These are phyloP conservation scores for Xylariaceae sp. DNA, from an alignment of 2,329 filamentous ascomycete genomes.

Conservation along the genomic window DNA sequence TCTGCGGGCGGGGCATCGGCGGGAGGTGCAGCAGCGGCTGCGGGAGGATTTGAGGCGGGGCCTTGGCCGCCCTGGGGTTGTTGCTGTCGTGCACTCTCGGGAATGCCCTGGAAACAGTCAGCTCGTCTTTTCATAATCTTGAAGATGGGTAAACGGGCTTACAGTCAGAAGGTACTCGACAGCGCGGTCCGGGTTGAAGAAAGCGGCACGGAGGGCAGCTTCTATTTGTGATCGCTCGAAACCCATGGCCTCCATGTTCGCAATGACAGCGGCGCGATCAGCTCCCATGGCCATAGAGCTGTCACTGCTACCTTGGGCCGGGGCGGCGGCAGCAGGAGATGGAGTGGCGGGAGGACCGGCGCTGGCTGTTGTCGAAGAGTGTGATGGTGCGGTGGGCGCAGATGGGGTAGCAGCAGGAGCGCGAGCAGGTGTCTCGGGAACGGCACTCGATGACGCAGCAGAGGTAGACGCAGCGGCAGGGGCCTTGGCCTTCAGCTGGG, in stretches of 20 bases:
- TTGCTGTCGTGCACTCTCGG: conserved; percentile 74
- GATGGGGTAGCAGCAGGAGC: conserved; percentile 48
- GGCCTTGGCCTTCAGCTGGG: conserved; percentile 66
- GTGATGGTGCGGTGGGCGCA: conserved; percentile 47
- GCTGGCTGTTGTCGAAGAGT: conserved; percentile 34
- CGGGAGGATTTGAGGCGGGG: conserved; percentile 31
- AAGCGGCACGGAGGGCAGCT: conserved; percentile 90
- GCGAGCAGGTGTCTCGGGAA: conserved; percentile 60
- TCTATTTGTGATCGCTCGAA: conserved; percentile 87
- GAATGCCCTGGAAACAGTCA: conserved; percentile 66
- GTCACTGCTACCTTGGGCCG: conserved; percentile 55
- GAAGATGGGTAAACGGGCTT: conserved; percentile 33
- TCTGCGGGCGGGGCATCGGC: conserved; percentile 38
- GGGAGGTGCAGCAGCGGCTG: conserved; percentile 40
- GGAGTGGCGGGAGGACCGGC: conserved; percentile 51
- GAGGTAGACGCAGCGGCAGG: conserved; percentile 43
- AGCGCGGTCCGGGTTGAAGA: conserved; percentile 93
- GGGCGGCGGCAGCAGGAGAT: conserved; percentile 50
- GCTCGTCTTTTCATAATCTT: conserved; percentile 1
- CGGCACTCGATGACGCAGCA: conserved; percentile 57
- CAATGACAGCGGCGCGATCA: conserved; percentile 75
- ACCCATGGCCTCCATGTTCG: conserved; percentile 96
- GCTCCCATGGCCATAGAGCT: conserved; percentile 83
- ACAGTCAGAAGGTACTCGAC: conserved; percentile 93
- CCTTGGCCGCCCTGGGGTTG: conserved; percentile 45